These are phyloP conservation scores for Diaporthe sp. DNA, from an alignment of 2,329 filamentous ascomycete genomes.

Conservation along the genomic window DNA sequence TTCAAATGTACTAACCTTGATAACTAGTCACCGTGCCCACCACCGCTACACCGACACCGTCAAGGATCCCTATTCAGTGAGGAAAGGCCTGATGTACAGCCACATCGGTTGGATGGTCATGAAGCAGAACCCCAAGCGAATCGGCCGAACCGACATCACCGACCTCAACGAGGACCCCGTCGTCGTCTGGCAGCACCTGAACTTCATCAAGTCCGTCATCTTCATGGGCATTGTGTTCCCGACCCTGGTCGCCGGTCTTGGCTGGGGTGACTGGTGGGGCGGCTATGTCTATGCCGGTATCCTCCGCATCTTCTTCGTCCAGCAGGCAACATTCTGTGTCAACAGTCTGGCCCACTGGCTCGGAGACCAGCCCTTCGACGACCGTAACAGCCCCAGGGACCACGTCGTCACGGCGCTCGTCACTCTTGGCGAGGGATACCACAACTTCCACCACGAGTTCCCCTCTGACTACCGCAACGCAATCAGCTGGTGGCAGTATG, in stretches of 20 bases:
- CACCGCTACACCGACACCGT: constrained; percentile 94
- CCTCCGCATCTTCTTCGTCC: constrained; percentile 88
- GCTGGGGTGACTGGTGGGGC: constrained; percentile 85
- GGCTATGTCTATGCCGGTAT: constrained; percentile 90
- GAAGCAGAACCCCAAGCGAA: constrained; percentile 92
- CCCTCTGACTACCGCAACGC: constrained; percentile 94
- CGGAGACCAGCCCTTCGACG: constrained; percentile 92
- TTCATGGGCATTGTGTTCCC: constrained; percentile 84
- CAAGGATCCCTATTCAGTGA: constrained; percentile 91
- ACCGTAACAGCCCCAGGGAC: constrained; percentile 91
- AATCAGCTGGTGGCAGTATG: constrained; percentile 92
- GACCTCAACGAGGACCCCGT: constrained; percentile 89
- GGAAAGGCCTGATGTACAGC: constrained; percentile 88
- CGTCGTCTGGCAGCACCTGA: constrained; percentile 88
- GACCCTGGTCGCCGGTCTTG: constrained; percentile 79
- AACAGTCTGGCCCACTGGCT: constrained; percentile 94
- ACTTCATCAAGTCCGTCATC: constrained; percentile 86
- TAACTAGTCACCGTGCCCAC: constrained; percentile 79
- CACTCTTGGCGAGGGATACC: constrained; percentile 88
- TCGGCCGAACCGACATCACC: constrained; percentile 89
- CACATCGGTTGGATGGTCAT: constrained; percentile 93
- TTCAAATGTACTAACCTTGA: background rate
- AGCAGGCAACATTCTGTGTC: constrained; percentile 94
- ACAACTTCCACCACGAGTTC: constrained; percentile 97
- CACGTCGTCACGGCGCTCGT: constrained; percentile 88